These are phyloP conservation scores for Ganoderma lucidum DNA, from an alignment of 1,284 basidiomycete genomes.

Conservation along the genomic window DNA sequence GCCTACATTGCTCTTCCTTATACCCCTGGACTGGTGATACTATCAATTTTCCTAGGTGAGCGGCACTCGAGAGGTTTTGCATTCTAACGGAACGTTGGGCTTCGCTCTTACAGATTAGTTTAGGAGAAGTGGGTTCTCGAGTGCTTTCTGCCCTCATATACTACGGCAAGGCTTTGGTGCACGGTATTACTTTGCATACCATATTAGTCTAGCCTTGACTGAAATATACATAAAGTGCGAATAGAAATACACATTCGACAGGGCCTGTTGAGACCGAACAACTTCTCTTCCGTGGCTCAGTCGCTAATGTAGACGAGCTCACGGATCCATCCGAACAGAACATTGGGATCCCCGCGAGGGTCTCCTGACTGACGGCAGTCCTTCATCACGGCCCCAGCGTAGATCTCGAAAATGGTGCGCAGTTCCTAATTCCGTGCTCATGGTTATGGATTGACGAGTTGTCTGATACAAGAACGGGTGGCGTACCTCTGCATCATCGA, in stretches of 20 bases:
- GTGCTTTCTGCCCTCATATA: neutral
- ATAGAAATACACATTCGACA: neutral
- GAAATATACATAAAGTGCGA: neutral
- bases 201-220: neutral
- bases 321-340: slow-evolving; percentile 13
- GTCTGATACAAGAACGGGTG: neutral
- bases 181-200: neutral
- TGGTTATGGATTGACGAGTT: neutral
- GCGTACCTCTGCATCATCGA: slow-evolving; percentile 1
- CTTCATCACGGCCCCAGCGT: slow-evolving; percentile 23
- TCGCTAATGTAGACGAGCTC: neutral
- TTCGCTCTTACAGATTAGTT: neutral
- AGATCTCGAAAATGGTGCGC: slow-evolving; percentile 18
- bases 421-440: slow-evolving; percentile 15
- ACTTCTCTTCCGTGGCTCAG: neutral
- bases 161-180: neutral
- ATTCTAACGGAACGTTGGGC: neutral
- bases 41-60: neutral
- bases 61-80: neutral
- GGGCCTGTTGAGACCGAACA: neutral
- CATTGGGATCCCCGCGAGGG: neutral
- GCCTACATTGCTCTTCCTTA: neutral
- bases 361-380: slow-evolving; percentile 7
- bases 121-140: no score
- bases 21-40: no score